Evolutionary conservation across 345 rosid genomes (phyloP), one percentile per base, ranked within the genome.

Genomic region (Cochlearia excelsa): DNA sequence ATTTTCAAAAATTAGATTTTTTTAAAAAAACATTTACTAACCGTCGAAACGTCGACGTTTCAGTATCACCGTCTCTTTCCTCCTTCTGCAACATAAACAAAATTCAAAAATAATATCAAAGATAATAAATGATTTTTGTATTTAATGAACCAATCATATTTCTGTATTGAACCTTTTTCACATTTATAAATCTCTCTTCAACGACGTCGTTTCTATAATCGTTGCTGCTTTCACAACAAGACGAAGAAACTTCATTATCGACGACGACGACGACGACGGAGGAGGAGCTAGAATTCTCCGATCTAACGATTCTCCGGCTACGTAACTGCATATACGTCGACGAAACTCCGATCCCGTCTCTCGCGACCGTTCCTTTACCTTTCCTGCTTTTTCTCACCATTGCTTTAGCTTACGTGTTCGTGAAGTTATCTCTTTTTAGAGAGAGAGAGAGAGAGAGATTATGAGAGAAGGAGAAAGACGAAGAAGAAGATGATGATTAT

Each of bases 361-460:
- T 7, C 43, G 44, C 67, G 11, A 68, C 76, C 59, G 69, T 62
- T 30, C 71, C 82, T 46, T 66, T 67, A 45, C 65, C 7, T 59
- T 48, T 62, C 26, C 76, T 74, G 31, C 70, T 65, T 61, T 75
- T 74, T 57, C 79, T 81, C 81, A 71, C 75, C 83, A 74, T 74
- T 73, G n/a, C 28, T 43, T 48, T 29, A 63, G 37, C 9, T 42
- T 57, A 37, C 53, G 62, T 54, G 66, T 46, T 16, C 34, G 31
- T 51, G 63, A 63, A 1, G 56, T 23, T 2, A 26, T 46, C 4
- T 31, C 49, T 10, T 27, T 3, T 5, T 4, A 51, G 45, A 44
- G 42, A 61, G 29, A 51, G 37, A 63, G 66, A 49, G 54, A 49
- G 44, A 59, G 6, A 40, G 31, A 54, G 40, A 28, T 39, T 7